Evolutionary conservation across 75 land plant species (phyloP), one percentile per base, ranked within the genome.

Genomic region (Sequoia sempervirens): DNA sequence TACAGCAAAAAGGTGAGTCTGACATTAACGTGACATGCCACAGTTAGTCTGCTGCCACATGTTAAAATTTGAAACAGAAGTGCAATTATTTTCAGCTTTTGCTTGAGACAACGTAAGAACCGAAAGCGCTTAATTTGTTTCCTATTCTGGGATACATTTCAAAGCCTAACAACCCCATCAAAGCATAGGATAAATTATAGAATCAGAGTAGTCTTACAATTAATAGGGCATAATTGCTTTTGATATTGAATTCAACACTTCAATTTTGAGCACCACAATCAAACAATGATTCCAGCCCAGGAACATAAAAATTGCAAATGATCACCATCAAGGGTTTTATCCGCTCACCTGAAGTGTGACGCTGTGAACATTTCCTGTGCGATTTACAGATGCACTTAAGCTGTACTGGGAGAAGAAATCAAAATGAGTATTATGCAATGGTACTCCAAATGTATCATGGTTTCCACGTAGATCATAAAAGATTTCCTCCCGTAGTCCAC

Each of bases 401-500:
- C 99, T 98, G 82, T 96, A 94, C 81, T 93, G 91, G 4, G 90
- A 85, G 72, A 88, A 93, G 84, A 87, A 98, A 84, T 98, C 99
- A 86, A 89, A 87, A 7, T 83, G 50, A 26, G 94, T 91, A 75
- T 87, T 91, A 79, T 75, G 83, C 2, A 74, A 68, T 23, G 99
- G 95, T 7, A 98, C 99, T 83, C 99, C 99, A 90, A 94, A 98
- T 64, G 88, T 93, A 86, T 98, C 99, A 90, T 98, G 99, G 84
- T 98, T 98, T 3, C 99, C 99, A 84, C 99, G 83, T 12, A 98
- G 87, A 88, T 98, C 99, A 88, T 88, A 98, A 84, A 98, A 98
- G 41, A 84, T 80, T 36, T 88, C 81, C 79, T 88, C 85, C 23
- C 91, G 86, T 70, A 98, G 90, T 46, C 99, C 97, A 90, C 98